Conservation (phyloP, 805 yeast genomes). For the Brettanomyces nanus region DNA sequence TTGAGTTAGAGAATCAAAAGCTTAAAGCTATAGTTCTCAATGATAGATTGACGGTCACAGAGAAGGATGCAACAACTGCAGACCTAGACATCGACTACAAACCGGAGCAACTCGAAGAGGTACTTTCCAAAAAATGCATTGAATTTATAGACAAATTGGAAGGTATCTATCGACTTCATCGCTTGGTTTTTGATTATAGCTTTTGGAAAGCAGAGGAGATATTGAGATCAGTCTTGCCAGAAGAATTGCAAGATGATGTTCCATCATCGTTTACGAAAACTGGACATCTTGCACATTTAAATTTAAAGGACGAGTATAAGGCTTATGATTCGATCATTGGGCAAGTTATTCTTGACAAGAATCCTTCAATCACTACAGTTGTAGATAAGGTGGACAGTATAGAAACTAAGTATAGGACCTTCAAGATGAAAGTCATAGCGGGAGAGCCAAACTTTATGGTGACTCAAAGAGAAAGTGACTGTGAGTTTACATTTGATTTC, state of each 20-base stretch:
- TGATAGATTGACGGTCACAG: slow-evolving; percentile 37
- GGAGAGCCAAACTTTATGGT: slow-evolving; percentile 73
- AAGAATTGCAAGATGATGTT: slow-evolving; percentile 53
- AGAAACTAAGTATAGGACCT: slow-evolving; percentile 83
- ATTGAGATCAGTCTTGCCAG: slow-evolving; percentile 69
- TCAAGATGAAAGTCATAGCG: slow-evolving; percentile 88
- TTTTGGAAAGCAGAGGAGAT: slow-evolving; percentile 92
- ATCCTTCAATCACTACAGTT: slow-evolving; percentile 72
- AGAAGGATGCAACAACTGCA: slow-evolving; percentile 19
- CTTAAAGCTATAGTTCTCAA: slow-evolving; percentile 53
- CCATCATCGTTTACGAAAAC: slow-evolving; percentile 91
- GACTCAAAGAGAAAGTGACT: slow-evolving; percentile 80
- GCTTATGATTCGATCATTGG: slow-evolving; percentile 81
- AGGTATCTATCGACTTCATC: slow-evolving; percentile 43
- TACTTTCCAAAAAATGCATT: slow-evolving; percentile 35
- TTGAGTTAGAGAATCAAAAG: slow-evolving; percentile 22
- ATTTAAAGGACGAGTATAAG: slow-evolving; percentile 73
- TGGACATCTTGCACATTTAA: slow-evolving; percentile 94
- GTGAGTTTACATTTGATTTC: slow-evolving; percentile 82
- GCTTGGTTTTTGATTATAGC: slow-evolving; percentile 53
- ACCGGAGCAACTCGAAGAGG: slow-evolving; percentile 8
- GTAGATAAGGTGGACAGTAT: slow-evolving; percentile 87
- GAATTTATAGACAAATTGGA: slow-evolving; percentile 39
- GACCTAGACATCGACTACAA: slow-evolving; percentile 1
- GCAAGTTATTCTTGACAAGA: slow-evolving; percentile 82